A percentile compares a stretch with the other conserved stretches of the same genome.
Evolutionary conservation across 169 alveolate species (phyloP).

Genomic region (Toxoplasma gondii): DNA sequence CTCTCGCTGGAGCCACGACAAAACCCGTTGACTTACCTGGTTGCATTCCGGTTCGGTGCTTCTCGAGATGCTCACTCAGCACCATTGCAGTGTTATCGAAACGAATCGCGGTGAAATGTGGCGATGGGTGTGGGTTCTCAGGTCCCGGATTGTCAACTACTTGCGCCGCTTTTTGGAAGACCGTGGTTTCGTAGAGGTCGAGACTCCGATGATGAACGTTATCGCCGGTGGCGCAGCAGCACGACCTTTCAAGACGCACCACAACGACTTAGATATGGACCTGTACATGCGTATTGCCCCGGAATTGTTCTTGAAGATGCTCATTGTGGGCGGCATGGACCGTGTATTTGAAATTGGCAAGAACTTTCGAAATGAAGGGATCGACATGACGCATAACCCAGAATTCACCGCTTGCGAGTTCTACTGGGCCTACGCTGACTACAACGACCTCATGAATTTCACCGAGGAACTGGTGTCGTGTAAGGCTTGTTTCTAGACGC

Average conservation of each 20-base stretch:
- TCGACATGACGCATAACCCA: slow-evolving; percentile 98
- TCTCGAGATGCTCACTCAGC: too few relatives aligned
- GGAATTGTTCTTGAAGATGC: slow-evolving; percentile 95
- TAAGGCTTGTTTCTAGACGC: slow-evolving; percentile 71
- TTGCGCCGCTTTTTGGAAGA: slow-evolving; percentile 89
- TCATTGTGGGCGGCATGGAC: slow-evolving; percentile 97
- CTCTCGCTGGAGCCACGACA: too few relatives aligned
- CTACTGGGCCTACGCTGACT: slow-evolving; percentile 97
- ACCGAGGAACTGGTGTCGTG: slow-evolving; percentile 96
- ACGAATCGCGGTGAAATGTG: too few relatives aligned
- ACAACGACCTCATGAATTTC: slow-evolving; percentile 94
- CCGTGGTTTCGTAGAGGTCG: slow-evolving; percentile 95
- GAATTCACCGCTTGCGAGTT: slow-evolving; percentile 99
- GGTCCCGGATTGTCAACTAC: slow-evolving; percentile 84
- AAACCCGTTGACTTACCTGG: too few relatives aligned
- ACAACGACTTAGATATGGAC: slow-evolving; percentile 95
- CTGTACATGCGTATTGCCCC: slow-evolving; percentile 99
- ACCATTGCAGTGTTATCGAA: too few relatives aligned
- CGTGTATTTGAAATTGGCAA: slow-evolving; percentile 98
- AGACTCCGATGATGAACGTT: slow-evolving; percentile 99
- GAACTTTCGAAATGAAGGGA: slow-evolving; percentile 99
- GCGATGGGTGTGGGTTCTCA: slow-evolving; percentile 31
- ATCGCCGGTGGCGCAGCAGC: slow-evolving; percentile 99
- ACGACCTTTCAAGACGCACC: slow-evolving; percentile 97
- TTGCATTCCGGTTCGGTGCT: too few relatives aligned